phyloP scores from a whole-genome alignment of 2,329 filamentous ascomycete species.

The Fusarium ambrosium region DNA sequence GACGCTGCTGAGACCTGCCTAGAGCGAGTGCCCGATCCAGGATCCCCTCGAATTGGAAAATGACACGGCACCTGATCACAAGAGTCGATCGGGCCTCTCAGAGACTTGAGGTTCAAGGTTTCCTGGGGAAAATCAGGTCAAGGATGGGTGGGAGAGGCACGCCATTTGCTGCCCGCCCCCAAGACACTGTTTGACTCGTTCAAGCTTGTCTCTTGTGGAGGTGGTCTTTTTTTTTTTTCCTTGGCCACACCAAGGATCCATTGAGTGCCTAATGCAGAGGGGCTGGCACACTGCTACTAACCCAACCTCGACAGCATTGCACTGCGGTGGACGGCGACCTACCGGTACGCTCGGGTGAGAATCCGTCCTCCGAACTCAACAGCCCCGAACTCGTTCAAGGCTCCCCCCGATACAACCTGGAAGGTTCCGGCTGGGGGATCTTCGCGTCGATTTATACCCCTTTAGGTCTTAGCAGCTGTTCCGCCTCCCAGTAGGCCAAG shows the following conservation, averaged over 20 bases:
- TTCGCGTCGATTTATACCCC: constrained; percentile 28
- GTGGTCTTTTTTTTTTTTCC: constrained; percentile 8
- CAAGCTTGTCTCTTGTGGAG: constrained; percentile 8
- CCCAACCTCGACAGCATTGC: background rate
- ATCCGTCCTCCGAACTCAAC: constrained; percentile 28
- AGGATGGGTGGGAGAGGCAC: constrained; percentile 18
- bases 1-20: constrained; percentile 22
- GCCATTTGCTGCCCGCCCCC: constrained; percentile 6
- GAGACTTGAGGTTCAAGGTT: constrained; percentile 15
- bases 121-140: constrained; percentile 27
- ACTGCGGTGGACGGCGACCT: background rate
- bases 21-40: constrained; percentile 15
- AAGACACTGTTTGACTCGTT: constrained; percentile 8
- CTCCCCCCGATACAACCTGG: constrained; percentile 13
- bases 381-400: constrained; percentile 2
- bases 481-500: constrained; percentile 28
- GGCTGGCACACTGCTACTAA: constrained; percentile 9
- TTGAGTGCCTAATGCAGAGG: background rate
- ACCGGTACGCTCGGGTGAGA: constrained; percentile 27
- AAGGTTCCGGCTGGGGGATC: constrained; percentile 31
- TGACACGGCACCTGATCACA: constrained; percentile 35
- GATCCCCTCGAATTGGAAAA: constrained; percentile 34
- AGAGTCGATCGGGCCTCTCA: constrained; percentile 7
- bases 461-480: constrained; percentile 23
- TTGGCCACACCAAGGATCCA: background rate